Percentiles rank a stretch among this genome's conserved stretches.
phyloP scores from a whole-genome alignment of 768 basidiomycete species.

The Mycena latifolia region DNA sequence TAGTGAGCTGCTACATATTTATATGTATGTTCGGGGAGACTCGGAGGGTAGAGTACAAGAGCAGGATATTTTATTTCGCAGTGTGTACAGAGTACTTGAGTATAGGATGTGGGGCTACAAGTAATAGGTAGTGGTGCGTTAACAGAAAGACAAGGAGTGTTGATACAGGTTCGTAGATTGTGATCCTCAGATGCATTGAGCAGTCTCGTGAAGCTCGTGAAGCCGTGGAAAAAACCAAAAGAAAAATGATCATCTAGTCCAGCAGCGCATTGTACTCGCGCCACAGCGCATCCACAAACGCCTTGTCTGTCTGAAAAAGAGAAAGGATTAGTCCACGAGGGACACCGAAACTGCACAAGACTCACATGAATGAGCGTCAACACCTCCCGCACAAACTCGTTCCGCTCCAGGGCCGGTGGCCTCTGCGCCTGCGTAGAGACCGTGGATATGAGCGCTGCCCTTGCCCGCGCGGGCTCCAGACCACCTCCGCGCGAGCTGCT shows the following conservation, averaged over 20 bases:
- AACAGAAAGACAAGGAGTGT: too few species aligned
- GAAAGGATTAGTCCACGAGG: slow-evolving; percentile 18
- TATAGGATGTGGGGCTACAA: too few species aligned
- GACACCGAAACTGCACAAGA: slow-evolving; percentile 25
- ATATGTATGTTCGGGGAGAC: too few species aligned
- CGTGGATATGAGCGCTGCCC: background rate
- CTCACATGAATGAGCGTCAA: slow-evolving; percentile 73
- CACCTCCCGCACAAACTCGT: slow-evolving; percentile 71
- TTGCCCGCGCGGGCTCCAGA: slow-evolving; percentile 11
- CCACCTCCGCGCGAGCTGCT: too few species aligned
- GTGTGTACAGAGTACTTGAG: too few species aligned
- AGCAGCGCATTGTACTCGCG: slow-evolving; percentile 57
- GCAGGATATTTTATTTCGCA: too few species aligned
- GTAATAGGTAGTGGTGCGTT: too few species aligned
- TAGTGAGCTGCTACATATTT: too few species aligned
- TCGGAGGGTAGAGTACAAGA: too few species aligned
- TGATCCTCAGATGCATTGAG: too few species aligned
- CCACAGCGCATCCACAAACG: slow-evolving; percentile 74
- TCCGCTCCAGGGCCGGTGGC: slow-evolving; percentile 53
- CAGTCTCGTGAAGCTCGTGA: too few species aligned
- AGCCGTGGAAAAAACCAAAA: background rate
- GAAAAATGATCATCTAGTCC: slow-evolving; percentile 14
- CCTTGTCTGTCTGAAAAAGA: slow-evolving; percentile 66
- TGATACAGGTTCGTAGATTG: too few species aligned
- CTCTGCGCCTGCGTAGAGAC: background rate